Base-by-base conservation (phyloP, 257 asterid genomes). In the Parsonsia alboflavescens region DNA sequence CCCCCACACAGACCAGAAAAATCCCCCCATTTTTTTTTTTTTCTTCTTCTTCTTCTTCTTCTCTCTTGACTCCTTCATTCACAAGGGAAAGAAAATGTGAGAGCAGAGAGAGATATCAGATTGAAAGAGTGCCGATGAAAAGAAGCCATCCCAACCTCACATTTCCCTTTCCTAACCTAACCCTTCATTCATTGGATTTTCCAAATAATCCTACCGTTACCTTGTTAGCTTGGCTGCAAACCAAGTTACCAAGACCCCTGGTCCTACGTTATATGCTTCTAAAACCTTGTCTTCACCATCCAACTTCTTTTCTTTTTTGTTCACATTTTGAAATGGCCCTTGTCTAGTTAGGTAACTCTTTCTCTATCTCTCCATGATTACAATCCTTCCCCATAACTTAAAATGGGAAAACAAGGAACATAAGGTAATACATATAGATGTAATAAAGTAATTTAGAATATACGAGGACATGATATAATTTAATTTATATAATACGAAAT, bases 151-250 rank as follows among this genome's bases (percentile, higher is more conserved):
- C 78, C 82, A 82, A 75, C 77, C 77, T 61, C 71, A 78, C 42
- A 80, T 81, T 83, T 80, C 86, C n/a, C 77, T 88, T 82, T 85
- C 82, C 68, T 46, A 56, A 86, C 90, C 87, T 79, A 87, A 87
- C 85, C 53, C 74, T 10, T 61, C 68, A 57, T 72, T 70, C 83
- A 71, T 50, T 80, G 76, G 67, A 67, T 75, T 80, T 77, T 68
- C 73, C 75, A 67, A 70, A 50, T 50, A 52, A 75, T 82, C 83
- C 85, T 68, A 83, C 86, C 85, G 87, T 83, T 86, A 75, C 39
- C 39, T 33, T 1, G 78, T 75, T 80, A 61, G 72, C 83, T 79
- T 71, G 77, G 86, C 75, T 81, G 79, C 79, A 78, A 78, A 76
- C 79, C 79, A 77, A 85, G 65, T 66, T 75, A 75, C 82, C 58